Base-by-base conservation (phyloP, 2,329 filamentous ascomycete species). In the Penicillium oxalicum region DNA sequence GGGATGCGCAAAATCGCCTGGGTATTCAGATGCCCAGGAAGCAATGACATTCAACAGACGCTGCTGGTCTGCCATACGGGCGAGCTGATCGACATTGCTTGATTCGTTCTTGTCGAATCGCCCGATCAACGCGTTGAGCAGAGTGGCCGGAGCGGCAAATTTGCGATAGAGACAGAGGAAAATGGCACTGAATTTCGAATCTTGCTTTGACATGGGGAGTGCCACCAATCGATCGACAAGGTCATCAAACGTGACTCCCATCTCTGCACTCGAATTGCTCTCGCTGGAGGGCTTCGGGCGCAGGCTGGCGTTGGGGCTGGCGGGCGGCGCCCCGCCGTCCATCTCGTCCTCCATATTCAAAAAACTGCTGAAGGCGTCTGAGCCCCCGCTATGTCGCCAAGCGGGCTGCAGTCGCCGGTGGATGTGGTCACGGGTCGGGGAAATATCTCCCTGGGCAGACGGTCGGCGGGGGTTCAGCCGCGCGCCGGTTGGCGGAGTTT, bases 81-180 rank as follows among this genome's bases (percentile, higher is more conserved):
- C 84, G 38, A 96, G 79, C 54, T 87, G 84, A 54, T 83, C 77
- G 51, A 87, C 83, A 38, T 83, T 80, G 60, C 83, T 82, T 25
- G 87, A 77, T 56, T 95, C 86, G 51, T 95, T 82, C 35, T 87
- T 83, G 49, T 84, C 77, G 36, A 95, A 76, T 6, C 70, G 70
- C 46, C 57, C 57, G 29, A 76, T 69, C 39, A 97, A 86, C 6
- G 88, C 83, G 36, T 83, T 79, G 45, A 97, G 82, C 4, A 98
- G 77, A 55, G 86, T 80, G 8, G 80, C 79, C 0, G 93, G 93
- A 2, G 91, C 82, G 4, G 89, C 87, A 65, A 98, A 97, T 67
- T 93, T 94, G 53, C 93, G 86, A 70, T 97, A 97, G 11, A 97
- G 75, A 55, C 91, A 95, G 28, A 97, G 76, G 61, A 97, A 97